These are phyloP conservation scores for Alternaria sp. DNA, from an alignment of 2,329 filamentous ascomycete species.

Conservation along the genomic window DNA sequence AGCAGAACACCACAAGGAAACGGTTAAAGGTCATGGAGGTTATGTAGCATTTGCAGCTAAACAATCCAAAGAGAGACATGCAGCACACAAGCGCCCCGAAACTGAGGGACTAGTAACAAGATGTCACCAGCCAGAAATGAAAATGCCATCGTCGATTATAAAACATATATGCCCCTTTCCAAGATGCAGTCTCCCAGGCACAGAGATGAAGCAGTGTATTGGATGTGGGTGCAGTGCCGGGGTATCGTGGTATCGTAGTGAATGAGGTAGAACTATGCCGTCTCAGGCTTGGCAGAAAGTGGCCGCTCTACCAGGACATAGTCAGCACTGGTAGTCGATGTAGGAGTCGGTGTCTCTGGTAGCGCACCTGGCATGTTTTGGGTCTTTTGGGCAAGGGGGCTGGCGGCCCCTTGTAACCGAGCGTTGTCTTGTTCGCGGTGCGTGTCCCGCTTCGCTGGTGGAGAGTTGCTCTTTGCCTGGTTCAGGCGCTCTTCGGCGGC, in stretches of 20 bases:
- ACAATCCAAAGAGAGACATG: conserved; percentile 14
- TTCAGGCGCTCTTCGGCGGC: conserved; percentile 83
- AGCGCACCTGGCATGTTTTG: conserved; percentile 45
- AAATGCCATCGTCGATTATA: conserved; percentile 14
- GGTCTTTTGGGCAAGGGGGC: conserved; percentile 30
- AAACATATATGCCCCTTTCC: conserved; percentile 12
- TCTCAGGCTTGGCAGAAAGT: conserved; percentile 30
- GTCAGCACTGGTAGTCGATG: conserved; percentile 46
- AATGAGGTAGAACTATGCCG: conserved; percentile 17
- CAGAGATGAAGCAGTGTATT: conserved; percentile 12
- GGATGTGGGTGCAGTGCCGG: conserved; percentile 17
- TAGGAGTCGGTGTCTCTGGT: conserved; percentile 40
- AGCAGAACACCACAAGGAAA: conserved; percentile 3
- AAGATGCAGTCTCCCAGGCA: conserved; percentile 10
- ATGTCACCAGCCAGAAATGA: conserved; percentile 9
- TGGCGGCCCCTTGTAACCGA: conserved; percentile 43
- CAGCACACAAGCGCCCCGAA: conserved; percentile 5
- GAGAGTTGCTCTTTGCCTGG: conserved; percentile 44
- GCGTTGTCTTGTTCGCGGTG: conserved; percentile 37
- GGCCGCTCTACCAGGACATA: conserved; percentile 51
- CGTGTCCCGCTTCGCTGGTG: conserved; percentile 43
- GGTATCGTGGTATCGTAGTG: conserved; percentile 22
- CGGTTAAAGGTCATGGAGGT: conserved; percentile 1
- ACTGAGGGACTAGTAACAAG: conserved; percentile 1
- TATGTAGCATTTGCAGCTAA: conserved; percentile 19